phyloP scores from a whole-genome alignment of 306 rosid species.

The Cicer pinnatifidum region DNA sequence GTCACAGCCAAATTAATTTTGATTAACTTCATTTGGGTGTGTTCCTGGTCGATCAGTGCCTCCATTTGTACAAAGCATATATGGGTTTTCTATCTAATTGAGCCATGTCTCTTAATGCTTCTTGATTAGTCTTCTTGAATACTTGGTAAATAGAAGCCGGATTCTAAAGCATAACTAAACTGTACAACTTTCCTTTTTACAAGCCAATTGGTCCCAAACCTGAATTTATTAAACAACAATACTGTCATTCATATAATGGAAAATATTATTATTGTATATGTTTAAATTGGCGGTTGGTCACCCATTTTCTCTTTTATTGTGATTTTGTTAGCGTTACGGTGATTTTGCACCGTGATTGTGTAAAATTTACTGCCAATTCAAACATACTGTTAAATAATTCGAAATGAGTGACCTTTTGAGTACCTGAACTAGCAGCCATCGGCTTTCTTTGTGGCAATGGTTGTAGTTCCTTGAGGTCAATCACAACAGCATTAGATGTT shows the following conservation, averaged over 20 bases:
- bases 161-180: slow-evolving; percentile 24
- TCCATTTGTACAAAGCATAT: slow-evolving; percentile 10
- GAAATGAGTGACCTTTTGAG: slow-evolving; percentile 17
- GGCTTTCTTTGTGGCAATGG: slow-evolving; percentile 54
- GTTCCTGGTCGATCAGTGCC: slow-evolving; percentile 9
- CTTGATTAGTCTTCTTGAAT: not conserved
- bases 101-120: slow-evolving; percentile 16
- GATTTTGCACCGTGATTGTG: not conserved
- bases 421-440: slow-evolving; percentile 54
- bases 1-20: slow-evolving; percentile 15
- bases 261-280: not conserved
- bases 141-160: slow-evolving; percentile 7
- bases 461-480: slow-evolving; percentile 57
- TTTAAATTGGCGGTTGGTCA: not conserved
- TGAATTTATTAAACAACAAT: slow-evolving; percentile 44
- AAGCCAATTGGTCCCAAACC: slow-evolving; percentile 59
- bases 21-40: slow-evolving; percentile 14
- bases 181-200: slow-evolving; percentile 36
- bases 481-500: slow-evolving; percentile 82
- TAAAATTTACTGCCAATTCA: not conserved
- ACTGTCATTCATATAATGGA: slow-evolving; percentile 10
- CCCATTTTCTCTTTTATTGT: not conserved
- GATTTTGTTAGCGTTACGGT: not conserved
- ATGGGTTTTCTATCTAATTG: not conserved
- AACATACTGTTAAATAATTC: no score